Conservation (phyloP, 1,139 yeast species). For the Suhomyces anneliseae region DNA sequence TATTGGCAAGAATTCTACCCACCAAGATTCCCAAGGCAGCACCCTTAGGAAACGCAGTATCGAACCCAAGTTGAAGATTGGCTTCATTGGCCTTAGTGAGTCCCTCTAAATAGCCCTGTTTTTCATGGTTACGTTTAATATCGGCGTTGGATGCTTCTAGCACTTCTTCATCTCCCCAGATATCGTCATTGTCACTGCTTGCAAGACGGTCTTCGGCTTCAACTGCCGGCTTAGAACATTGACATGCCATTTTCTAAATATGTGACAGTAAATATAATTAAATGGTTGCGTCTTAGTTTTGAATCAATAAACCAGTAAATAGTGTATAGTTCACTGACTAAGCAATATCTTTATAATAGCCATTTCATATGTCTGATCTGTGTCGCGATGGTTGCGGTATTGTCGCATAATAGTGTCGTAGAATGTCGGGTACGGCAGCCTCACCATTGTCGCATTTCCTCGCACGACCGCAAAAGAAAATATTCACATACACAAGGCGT, state of each 20-base stretch:
- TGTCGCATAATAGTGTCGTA: not conserved
- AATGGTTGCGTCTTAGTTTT: no score
- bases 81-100: conserved; percentile 66
- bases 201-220: conserved; percentile 5
- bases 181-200: conserved; percentile 25
- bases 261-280: not conserved
- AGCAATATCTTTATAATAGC: no score
- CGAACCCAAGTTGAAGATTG: conserved; percentile 78
- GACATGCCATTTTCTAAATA: conserved; percentile 1
- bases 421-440: not conserved
- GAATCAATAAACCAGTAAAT: no score
- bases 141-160: conserved; percentile 34
- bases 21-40: conserved; percentile 64
- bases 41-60: conserved; percentile 74
- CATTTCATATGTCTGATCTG: not conserved
- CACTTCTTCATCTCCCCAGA: conserved; percentile 46
- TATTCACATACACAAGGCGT: no score
- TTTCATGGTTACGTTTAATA: conserved; percentile 62
- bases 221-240: conserved; percentile 6
- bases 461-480: not conserved
- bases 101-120: conserved; percentile 87
- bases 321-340: no score
- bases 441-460: not conserved
- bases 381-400: not conserved
- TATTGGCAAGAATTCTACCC: conserved; percentile 63